phyloP scores from a whole-genome alignment of 345 rosid genomes.

The Lepidium didymum region DNA sequence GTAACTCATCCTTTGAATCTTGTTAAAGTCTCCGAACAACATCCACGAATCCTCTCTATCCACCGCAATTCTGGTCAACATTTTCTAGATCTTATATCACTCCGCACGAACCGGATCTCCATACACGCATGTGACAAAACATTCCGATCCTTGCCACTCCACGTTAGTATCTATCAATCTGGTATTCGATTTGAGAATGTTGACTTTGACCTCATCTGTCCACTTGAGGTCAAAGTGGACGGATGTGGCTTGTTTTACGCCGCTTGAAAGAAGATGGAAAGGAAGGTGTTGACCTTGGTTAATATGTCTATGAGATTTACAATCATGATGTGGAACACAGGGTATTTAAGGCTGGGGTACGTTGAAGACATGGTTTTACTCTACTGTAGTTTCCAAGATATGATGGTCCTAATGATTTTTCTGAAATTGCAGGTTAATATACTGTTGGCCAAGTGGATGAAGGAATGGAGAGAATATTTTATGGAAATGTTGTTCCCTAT shows the following conservation, averaged over 20 bases:
- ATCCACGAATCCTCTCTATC: too few species aligned
- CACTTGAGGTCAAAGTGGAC: too few species aligned
- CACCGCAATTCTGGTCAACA: too few species aligned
- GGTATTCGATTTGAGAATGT: too few species aligned
- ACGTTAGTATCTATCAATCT: too few species aligned
- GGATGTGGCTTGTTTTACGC: conserved; percentile 79
- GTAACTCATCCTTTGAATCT: too few species aligned
- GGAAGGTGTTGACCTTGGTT: conserved; percentile 91
- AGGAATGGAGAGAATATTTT: conserved; percentile 94
- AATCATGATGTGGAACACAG: conserved; percentile 90
- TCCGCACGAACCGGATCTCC: too few species aligned
- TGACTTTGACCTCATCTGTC: too few species aligned
- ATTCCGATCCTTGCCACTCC: too few species aligned
- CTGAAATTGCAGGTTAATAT: conserved; percentile 66
- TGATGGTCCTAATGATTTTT: neutral
- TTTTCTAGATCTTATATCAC: too few species aligned
- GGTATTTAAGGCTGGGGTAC: conserved; percentile 95
- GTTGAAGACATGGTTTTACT: conserved; percentile 7
- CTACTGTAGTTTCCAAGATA: neutral
- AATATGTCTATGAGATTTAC: conserved; percentile 79
- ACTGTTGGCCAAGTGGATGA: conserved; percentile 83
- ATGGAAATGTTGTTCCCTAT: conserved; percentile 87
- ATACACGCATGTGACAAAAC: too few species aligned
- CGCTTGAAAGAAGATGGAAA: conserved; percentile 84
- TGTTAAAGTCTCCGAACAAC: too few species aligned